Evolutionary conservation across 176 grass and related monocot species (phyloP), one percentile per base, ranked within the genome.

Genomic region (Poa pratensis): DNA sequence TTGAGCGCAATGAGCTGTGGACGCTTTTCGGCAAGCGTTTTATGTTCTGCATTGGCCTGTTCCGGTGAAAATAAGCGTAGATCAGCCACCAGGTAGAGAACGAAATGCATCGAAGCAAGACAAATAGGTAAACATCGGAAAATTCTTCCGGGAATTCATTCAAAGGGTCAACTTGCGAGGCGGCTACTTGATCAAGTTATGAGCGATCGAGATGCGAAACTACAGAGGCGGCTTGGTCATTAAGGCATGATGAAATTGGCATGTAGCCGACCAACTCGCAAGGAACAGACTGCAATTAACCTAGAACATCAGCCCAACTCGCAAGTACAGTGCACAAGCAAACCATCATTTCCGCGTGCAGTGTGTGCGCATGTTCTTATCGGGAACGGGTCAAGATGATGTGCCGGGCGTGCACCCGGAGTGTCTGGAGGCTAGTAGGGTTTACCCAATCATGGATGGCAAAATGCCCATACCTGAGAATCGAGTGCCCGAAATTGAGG

Each of bases 1-100:
- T 90, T 34, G 96, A 98, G 28, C 86, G 85, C 70, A 98, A 50
- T 6, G 91, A 84, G 75, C 93, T 87, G 73, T 92, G 89, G 49
- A 94, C 78, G 48, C 67, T 89, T 54, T 86, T 72, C 0, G 91
- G 91, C 81, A 98, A 79, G 57, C 83, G 89, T 52, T 81, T 92
- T 73, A 98, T 90, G 67, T 73, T 91, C 79, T 86, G 75, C 95
- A 98, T 98, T 82, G 49, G 51, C 12, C 45, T 51, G 46, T 66
- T 80, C 73, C 65, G 76, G 27, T 51, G 15, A 45, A 15, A 55
- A 80, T 1, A 59, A 78, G 46, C 62, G 28, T 10, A 80, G 69
- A 94, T 20, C 23, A 78, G 75, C 70, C 69, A 78, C 58, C 9
- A 2, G 26, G 35, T 3, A 9, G n/a, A 35, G 18, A 35, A 32